These are phyloP conservation scores for Rubia yunnanensis DNA, from an alignment of 257 asterid species.

Conservation along the genomic window DNA sequence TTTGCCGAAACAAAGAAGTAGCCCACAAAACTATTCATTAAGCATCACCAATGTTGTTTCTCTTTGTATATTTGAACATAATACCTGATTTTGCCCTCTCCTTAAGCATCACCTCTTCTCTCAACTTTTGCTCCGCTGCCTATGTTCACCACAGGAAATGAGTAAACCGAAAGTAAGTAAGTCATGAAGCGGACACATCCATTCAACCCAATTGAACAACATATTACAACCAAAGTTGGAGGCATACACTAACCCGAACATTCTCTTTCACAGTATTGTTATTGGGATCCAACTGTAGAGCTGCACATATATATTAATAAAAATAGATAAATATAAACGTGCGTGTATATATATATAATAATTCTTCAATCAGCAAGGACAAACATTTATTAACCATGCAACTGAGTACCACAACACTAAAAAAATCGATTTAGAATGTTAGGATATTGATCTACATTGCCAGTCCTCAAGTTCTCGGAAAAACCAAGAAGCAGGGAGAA, in stretches of 20 bases:
- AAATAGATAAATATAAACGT: no score
- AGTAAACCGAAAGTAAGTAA: constrained; percentile 4
- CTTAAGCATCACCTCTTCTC: constrained; percentile 38
- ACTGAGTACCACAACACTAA: background rate
- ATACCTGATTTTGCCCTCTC: constrained; percentile 49
- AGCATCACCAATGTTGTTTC: background rate
- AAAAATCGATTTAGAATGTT: no score
- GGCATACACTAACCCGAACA: constrained; percentile 54
- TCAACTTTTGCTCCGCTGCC: constrained; percentile 70
- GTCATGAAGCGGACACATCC: background rate
- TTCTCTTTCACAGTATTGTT: constrained; percentile 60
- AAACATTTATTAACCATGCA: background rate
- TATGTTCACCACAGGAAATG: constrained; percentile 18
- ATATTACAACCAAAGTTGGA: constrained; percentile 7
- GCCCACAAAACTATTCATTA: background rate
- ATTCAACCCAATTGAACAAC: constrained; percentile 4
- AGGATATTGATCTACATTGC: background rate
- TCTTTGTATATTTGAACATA: background rate
- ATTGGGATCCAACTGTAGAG: constrained; percentile 72
- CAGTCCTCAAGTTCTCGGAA: background rate
- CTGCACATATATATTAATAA: constrained; percentile 30
- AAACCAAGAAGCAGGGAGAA: background rate
- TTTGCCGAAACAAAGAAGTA: background rate
- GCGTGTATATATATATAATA: background rate
- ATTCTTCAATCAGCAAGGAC: constrained; percentile 9